Conservation (phyloP, 805 yeast species). For the Hyphopichia homilentoma region DNA sequence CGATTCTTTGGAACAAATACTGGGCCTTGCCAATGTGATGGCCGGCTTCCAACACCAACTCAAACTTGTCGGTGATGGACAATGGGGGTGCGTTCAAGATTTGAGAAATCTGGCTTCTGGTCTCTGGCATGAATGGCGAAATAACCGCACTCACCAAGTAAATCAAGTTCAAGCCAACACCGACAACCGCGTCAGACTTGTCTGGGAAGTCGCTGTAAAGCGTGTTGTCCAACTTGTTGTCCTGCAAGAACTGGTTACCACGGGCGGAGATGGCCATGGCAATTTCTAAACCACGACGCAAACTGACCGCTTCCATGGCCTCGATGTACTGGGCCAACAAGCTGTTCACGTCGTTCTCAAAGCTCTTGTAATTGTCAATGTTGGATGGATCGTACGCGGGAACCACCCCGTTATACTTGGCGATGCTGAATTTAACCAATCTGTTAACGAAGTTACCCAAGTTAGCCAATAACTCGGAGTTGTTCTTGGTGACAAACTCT, state of each 20-base stretch:
- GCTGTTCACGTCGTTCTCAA: slow-evolving; percentile 55
- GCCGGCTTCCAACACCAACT: slow-evolving; percentile 65
- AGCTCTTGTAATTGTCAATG: slow-evolving; percentile 43
- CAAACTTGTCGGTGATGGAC: slow-evolving; percentile 72
- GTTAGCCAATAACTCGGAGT: slow-evolving; percentile 90
- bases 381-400: slow-evolving; percentile 57
- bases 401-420: slow-evolving; percentile 88
- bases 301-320: slow-evolving; percentile 73
- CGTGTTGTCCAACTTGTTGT: slow-evolving; percentile 88
- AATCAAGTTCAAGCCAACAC: slow-evolving; percentile 83
- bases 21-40: slow-evolving; percentile 90
- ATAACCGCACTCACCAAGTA: slow-evolving; percentile 81
- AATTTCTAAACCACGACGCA: slow-evolving; percentile 84
- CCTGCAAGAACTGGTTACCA: slow-evolving; percentile 95
- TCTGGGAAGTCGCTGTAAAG: slow-evolving; percentile 72
- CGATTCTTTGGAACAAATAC: slow-evolving; percentile 89
- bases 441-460: slow-evolving; percentile 97
- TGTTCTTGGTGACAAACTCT: slow-evolving; percentile 91
- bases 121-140: slow-evolving; percentile 88
- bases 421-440: slow-evolving; percentile 80
- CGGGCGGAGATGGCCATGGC: slow-evolving; percentile 90
- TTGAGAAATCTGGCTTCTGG: slow-evolving; percentile 62
- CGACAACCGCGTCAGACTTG: slow-evolving; percentile 87
- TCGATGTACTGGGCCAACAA: slow-evolving; percentile 60
- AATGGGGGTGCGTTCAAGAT: slow-evolving; percentile 82